These are phyloP conservation scores for Talaromyces sp. DNA, from an alignment of 2,329 filamentous ascomycete species.

Conservation along the genomic window DNA sequence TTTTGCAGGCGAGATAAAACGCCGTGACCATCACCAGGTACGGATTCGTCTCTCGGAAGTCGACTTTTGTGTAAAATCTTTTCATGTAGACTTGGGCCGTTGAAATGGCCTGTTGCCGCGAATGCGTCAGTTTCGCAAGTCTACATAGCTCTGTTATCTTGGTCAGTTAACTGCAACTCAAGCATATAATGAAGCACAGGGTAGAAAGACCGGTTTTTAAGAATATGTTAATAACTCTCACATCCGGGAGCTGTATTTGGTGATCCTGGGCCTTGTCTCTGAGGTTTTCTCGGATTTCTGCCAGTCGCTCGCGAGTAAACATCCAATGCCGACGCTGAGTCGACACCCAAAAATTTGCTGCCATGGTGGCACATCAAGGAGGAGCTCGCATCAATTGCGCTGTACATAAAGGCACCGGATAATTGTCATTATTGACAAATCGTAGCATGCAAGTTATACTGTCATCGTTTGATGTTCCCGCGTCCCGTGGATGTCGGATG, in stretches of 20 bases:
- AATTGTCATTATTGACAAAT: slow-evolving; percentile 26
- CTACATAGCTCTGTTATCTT: slow-evolving; percentile 85
- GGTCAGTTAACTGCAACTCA: background rate
- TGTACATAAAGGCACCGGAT: slow-evolving; percentile 28
- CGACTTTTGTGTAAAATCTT: slow-evolving; percentile 86
- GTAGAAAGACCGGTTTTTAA: slow-evolving; percentile 74
- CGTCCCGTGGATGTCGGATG: background rate
- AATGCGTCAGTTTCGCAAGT: slow-evolving; percentile 58
- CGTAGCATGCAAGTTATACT: background rate
- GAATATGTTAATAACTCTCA: slow-evolving; percentile 81
- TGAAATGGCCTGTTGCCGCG: slow-evolving; percentile 87
- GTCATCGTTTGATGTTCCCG: background rate
- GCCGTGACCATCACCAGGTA: slow-evolving; percentile 91
- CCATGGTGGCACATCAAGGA: slow-evolving; percentile 55
- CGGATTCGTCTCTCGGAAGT: slow-evolving; percentile 88
- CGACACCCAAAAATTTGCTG: slow-evolving; percentile 95
- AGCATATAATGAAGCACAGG: background rate
- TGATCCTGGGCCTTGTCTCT: slow-evolving; percentile 72
- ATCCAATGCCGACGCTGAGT: slow-evolving; percentile 89
- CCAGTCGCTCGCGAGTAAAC: slow-evolving; percentile 78
- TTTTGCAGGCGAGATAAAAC: slow-evolving; percentile 93
- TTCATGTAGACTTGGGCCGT: slow-evolving; percentile 95
- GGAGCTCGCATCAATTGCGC: background rate
- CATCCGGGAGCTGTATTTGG: slow-evolving; percentile 77
- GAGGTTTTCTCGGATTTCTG: slow-evolving; percentile 69